Base-by-base conservation (phyloP, 345 rosid genomes). In the Syzygium oleosum region DNA sequence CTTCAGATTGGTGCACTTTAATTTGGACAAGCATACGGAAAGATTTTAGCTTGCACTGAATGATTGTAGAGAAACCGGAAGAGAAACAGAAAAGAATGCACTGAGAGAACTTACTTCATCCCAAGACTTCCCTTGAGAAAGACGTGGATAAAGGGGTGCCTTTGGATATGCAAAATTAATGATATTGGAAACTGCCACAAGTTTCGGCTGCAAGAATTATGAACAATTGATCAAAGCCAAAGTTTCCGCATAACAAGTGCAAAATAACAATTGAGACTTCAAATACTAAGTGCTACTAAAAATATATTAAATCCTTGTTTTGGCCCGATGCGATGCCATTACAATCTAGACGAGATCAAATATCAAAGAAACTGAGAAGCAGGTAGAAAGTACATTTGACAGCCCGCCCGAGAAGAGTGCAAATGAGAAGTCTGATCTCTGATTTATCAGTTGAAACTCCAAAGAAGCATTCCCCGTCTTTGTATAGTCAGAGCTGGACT, bases 71-170 rank as follows among this genome's bases (percentile, higher is more conserved):
- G 80, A 73, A 73, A 73, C 49, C 83, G 9, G 80, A 73, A 73
- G 27, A 38, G 49, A 19, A 22, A 19, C 38, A 38, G 83, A 38
- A 34, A 38, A 34, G 14, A 73, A 73, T 73, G 49, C 83, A 38
- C 83, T 38, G 27, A 73, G 58, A 87, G 84, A 88, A 92, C 97
- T 93, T 85, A 97, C 99, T 88, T 96, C 98, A 88, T 96, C 90
- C 99, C 99, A 97, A 83, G 94, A 93, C 92, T 95, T 97, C 87
- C 97, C 97, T 87, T 91, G 94, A 90, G 99, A 96, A 89, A 97
- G 98, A 51, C 99, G 98, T 0, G 98, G 98, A 90, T 95, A 97
- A 1, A 96, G 85, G 43, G 99, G 99, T 51, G 98, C 98, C 86
- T 96, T 96, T 43, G 98, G 98, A 90, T 95, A 92, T 61, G 84